A percentile compares a stretch with the other conserved stretches of the same genome.
Conservation (phyloP, 305 asterid genomes). For the Solanum hybrid region DNA sequence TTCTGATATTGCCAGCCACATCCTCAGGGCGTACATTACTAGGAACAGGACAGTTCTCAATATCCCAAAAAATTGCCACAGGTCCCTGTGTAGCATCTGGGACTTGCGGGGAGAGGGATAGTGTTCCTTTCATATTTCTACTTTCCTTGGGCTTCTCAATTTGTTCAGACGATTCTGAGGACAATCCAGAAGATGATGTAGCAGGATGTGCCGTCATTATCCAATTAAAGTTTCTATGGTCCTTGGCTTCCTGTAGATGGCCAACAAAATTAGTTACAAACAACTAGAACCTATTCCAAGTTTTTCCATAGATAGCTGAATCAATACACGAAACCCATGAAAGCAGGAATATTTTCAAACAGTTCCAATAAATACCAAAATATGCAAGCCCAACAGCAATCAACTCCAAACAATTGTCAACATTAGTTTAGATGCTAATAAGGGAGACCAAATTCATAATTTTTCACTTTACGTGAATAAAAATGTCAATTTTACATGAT, state of each 20-base stretch:
- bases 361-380: neutral
- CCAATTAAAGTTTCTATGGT: neutral
- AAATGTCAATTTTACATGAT: neutral
- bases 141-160: constrained; percentile 17
- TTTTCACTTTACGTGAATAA: neutral
- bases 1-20: constrained; percentile 72
- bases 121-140: constrained; percentile 16
- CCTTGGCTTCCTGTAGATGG: constrained; percentile 16
- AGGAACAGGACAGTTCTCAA: constrained; percentile 90
- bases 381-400: neutral
- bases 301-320: neutral
- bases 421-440: neutral
- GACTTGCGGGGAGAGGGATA: constrained; percentile 19
- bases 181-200: constrained; percentile 16
- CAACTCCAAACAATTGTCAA: neutral
- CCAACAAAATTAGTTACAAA: neutral
- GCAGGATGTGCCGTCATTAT: constrained; percentile 31
- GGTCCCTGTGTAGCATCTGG: constrained; percentile 32
- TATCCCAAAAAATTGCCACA: constrained; percentile 90
- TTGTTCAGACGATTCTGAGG: constrained; percentile 16
- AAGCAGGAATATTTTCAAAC: neutral
- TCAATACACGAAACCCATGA: neutral
- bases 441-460: neutral
- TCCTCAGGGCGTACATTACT: constrained; percentile 78
- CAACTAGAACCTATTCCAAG: neutral